Percentiles rank a stretch among this genome's conserved stretches.
Evolutionary conservation across 1,284 basidiomycete genomes (phyloP).

Genomic region (Moniliophthora roreri): DNA sequence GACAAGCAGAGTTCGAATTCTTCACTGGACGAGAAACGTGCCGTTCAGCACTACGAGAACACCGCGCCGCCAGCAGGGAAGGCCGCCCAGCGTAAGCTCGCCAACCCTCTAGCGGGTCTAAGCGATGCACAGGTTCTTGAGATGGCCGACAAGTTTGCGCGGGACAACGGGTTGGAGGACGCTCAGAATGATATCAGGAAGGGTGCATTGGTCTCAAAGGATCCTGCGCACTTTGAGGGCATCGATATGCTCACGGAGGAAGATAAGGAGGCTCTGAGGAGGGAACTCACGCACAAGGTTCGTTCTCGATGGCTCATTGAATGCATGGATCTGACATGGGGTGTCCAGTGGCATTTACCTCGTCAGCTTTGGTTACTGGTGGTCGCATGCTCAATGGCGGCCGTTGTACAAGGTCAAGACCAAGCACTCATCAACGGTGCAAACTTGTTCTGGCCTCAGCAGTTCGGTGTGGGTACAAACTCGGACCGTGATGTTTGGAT

Average conservation of each 20-base stretch:
- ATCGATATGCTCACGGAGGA: neutral
- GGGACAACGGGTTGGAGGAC: neutral
- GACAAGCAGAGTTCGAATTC: no score
- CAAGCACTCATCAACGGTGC: conserved; percentile 69
- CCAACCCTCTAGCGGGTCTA: conserved; percentile 5
- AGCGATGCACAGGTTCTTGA: neutral
- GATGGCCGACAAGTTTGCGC: conserved; percentile 1
- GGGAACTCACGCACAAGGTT: conserved; percentile 4
- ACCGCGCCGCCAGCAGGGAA: no score
- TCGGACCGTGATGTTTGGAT: conserved; percentile 56
- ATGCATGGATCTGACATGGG: neutral
- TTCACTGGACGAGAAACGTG: no score
- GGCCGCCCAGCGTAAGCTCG: neutral
- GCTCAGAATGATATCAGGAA: neutral
- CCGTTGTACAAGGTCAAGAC: conserved; percentile 36
- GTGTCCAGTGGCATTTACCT: neutral
- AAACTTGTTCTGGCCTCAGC: conserved; percentile 60
- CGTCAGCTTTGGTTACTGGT: conserved; percentile 1
- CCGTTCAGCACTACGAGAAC: no score
- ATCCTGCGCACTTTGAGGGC: conserved; percentile 2
- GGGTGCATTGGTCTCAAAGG: conserved; percentile 2
- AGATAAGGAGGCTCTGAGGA: conserved; percentile 3
- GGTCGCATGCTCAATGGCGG: conserved; percentile 2
- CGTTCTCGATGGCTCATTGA: neutral
- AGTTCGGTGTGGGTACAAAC: conserved; percentile 40